Evolutionary conservation across 495 filamentous ascomycete genomes (phyloP), one percentile per base, ranked within the genome.

Genomic region (Penicillium steckii): DNA sequence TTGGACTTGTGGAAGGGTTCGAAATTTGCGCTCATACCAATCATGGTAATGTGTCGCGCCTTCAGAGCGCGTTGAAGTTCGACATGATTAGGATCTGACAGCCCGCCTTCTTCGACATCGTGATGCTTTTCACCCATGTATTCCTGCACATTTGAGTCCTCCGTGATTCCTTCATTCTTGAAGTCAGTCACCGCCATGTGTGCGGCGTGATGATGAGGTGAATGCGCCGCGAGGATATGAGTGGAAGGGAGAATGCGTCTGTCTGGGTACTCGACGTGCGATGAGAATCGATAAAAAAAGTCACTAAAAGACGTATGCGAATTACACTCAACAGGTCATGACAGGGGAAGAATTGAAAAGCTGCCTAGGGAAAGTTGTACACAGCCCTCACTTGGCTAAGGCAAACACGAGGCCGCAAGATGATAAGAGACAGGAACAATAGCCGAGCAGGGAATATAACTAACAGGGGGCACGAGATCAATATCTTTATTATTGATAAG

Each of bases 11-110:
- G 15, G 7, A n/a, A n/a, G n/a, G n/a, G 18, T 15, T 8, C 9
- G 22, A 17, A 8, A 29, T 3, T 21, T 37, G 18, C 18, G 33
- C 10, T 19, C 57, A 4, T 63, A 72, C 71, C 71, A 61, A 96
- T 95, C 91, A 92, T 92, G 61, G 87, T 86, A 64, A 92, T 87
- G 50, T 91, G 88, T 37, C 88, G 81, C 4, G 87, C 80, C 59
- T 87, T 85, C 47, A 92, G 77, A 13, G 82, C 87, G 43, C 88
- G 84, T 32, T 85, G 84, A n/a, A 91, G 68, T 10, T 71, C 60
- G 3, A 64, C 62, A 70, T 73, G 57, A 19, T 64, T 55, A 2
- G 60, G 58, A 10, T 61, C 50, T 1, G 44, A 55, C 3, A 71
- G 33, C 4, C 56, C 53, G 50, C 62, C 64, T 25, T 61, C 61